These are phyloP conservation scores for Erythrophleum ivorense DNA, from an alignment of 331 rosid genomes.

Conservation along the genomic window DNA sequence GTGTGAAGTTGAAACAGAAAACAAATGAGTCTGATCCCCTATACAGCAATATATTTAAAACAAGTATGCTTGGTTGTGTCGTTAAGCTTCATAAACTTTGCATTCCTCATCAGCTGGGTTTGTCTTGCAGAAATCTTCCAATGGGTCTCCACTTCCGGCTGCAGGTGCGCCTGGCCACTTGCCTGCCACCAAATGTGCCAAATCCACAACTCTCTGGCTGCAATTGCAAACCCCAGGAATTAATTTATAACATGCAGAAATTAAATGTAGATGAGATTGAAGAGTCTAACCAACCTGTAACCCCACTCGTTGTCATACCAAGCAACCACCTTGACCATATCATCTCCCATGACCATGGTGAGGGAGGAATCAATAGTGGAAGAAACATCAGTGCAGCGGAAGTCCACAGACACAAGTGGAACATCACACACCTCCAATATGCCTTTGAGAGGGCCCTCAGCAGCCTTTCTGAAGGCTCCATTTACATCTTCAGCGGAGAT, in stretches of 20 bases:
- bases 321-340: conserved; percentile 98
- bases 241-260: too few relatives aligned
- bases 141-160: conserved; percentile 75
- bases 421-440: conserved; percentile 86
- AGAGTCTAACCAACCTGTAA: conserved; percentile 70
- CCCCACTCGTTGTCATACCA: conserved; percentile 99
- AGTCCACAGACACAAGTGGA: conserved; percentile 95
- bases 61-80: too few relatives aligned
- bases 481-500: conserved; percentile 91
- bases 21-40: neutral
- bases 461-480: conserved; percentile 90
- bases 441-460: conserved; percentile 84
- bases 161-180: conserved; percentile 80
- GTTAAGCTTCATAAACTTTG: conserved; percentile 81
- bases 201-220: conserved; percentile 99
- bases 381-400: conserved; percentile 89
- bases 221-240: neutral
- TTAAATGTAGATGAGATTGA: too few relatives aligned
- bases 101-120: conserved; percentile 96
- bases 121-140: conserved; percentile 95
- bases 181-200: conserved; percentile 86
- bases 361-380: conserved; percentile 91
- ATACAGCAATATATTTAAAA: neutral
- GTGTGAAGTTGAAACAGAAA: too few relatives aligned
- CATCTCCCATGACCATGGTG: conserved; percentile 99